phyloP scores from a whole-genome alignment of 2,329 filamentous ascomycete genomes.

The Microdochium trichocladiopsis region DNA sequence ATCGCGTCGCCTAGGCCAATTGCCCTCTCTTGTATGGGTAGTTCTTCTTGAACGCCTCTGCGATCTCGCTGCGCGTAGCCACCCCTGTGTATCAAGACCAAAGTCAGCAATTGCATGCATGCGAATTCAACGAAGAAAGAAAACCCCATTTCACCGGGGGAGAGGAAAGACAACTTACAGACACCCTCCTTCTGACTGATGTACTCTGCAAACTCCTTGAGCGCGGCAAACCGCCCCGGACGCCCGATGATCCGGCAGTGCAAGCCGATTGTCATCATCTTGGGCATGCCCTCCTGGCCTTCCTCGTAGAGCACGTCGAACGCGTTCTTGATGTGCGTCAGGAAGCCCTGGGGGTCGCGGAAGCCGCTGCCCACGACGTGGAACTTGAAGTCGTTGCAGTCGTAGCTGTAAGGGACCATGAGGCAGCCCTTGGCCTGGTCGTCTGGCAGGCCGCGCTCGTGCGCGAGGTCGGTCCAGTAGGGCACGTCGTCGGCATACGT shows the following conservation, averaged over 20 bases:
- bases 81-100: too few species aligned
- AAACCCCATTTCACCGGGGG: too few species aligned
- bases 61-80: constrained; percentile 44
- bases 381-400: constrained; percentile 46
- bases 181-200: constrained; percentile 36
- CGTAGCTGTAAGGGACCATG: constrained; percentile 47
- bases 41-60: constrained; percentile 36
- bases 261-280: constrained; percentile 51
- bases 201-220: constrained; percentile 41
- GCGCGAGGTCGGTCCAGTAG: constrained; percentile 46
- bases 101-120: too few species aligned
- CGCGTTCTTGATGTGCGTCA: constrained; percentile 37
- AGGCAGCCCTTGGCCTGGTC: constrained; percentile 35
- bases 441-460: constrained; percentile 29
- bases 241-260: constrained; percentile 31
- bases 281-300: constrained; percentile 36
- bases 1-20: constrained; percentile 9
- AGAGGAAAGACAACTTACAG: constrained; percentile 21
- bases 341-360: constrained; percentile 34
- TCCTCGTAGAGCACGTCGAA: constrained; percentile 48
- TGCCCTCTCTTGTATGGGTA: constrained; percentile 39
- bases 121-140: too few species aligned
- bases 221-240: constrained; percentile 40
- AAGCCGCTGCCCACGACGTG: constrained; percentile 32
- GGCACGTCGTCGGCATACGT: constrained; percentile 48